A percentile compares a stretch with the other conserved stretches of the same genome.
Conservation (phyloP, 2,329 filamentous ascomycete genomes). For the Xylogone sp. region DNA sequence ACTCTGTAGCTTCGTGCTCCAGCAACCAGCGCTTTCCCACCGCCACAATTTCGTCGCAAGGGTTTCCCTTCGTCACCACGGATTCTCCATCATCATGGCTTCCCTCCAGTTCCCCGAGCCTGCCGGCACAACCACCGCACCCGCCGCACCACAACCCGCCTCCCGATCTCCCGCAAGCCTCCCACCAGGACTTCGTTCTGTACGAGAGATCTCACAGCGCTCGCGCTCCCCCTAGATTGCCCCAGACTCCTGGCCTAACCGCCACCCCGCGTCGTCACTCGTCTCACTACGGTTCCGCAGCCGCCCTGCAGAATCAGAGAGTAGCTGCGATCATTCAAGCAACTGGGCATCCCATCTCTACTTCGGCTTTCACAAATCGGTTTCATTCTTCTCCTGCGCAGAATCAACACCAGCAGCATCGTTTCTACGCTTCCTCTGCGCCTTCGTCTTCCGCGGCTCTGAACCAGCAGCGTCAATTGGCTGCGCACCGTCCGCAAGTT, state of each 20-base stretch:
- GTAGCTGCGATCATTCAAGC: constrained; percentile 56
- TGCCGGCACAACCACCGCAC: constrained; percentile 59
- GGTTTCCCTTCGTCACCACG: constrained; percentile 77
- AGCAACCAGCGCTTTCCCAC: constrained; percentile 49
- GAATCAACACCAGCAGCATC: constrained; percentile 43
- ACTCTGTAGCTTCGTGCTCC: constrained; percentile 51
- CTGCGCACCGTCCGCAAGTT: constrained; percentile 59
- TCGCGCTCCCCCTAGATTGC: constrained; percentile 29
- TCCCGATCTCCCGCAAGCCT: constrained; percentile 12
- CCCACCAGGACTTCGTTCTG: constrained; percentile 70
- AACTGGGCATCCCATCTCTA: constrained; percentile 49
- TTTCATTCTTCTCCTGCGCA: constrained; percentile 51
- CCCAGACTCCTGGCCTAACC: constrained; percentile 31
- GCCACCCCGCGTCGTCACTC: constrained; percentile 46
- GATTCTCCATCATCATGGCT: constrained; percentile 77
- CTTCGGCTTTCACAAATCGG: constrained; percentile 53
- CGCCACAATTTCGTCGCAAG: constrained; percentile 60
- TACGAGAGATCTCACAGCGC: constrained; percentile 26
- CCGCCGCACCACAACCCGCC: constrained; percentile 39
- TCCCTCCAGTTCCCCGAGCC: constrained; percentile 63
- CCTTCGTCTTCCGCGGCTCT: constrained; percentile 56
- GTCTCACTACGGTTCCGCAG: constrained; percentile 46
- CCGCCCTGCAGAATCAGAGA: constrained; percentile 53
- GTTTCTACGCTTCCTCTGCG: constrained; percentile 66
- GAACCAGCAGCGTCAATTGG: constrained; percentile 48